Percentiles rank a stretch among this genome's conserved stretches.
These are phyloP conservation scores for Wolfiporia cocos DNA, from an alignment of 1,284 basidiomycete species.

Conservation along the genomic window DNA sequence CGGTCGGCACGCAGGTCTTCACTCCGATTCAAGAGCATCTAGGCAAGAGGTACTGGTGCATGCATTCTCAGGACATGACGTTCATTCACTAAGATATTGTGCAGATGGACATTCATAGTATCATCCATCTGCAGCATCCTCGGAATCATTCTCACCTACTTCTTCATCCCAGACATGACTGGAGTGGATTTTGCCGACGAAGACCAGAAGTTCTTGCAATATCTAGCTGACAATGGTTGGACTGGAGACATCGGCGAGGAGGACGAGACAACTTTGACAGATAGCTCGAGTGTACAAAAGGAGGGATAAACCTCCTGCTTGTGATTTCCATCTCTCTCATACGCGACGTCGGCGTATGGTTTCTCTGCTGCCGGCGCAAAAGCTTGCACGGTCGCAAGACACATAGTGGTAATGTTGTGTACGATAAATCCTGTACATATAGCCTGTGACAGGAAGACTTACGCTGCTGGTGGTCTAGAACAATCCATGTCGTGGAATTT, in stretches of 20 bases:
- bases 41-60: constrained; percentile 43
- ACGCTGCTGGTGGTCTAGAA: too few relatives aligned
- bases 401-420: too few relatives aligned
- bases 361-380: too few relatives aligned
- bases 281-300: constrained; percentile 10
- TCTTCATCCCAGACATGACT: constrained; percentile 67
- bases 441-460: too few relatives aligned
- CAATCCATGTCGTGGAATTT: too few relatives aligned
- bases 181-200: constrained; percentile 36
- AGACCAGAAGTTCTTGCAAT: not conserved
- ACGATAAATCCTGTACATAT: too few relatives aligned
- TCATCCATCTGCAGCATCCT: constrained; percentile 59
- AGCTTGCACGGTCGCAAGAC: too few relatives aligned
- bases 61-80: too few relatives aligned
- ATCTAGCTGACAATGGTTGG: constrained; percentile 5
- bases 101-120: constrained; percentile 53
- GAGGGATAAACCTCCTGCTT: not conserved
- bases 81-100: too few relatives aligned
- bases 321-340: too few relatives aligned
- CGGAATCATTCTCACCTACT: constrained; percentile 60
- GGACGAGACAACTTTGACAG: constrained; percentile 30
- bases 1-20: constrained; percentile 72
- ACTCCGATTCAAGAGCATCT: constrained; percentile 67
- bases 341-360: too few relatives aligned
- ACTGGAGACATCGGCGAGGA: constrained; percentile 46